phyloP scores from a whole-genome alignment of 1,284 basidiomycete genomes.

The Tilletia horrida region DNA sequence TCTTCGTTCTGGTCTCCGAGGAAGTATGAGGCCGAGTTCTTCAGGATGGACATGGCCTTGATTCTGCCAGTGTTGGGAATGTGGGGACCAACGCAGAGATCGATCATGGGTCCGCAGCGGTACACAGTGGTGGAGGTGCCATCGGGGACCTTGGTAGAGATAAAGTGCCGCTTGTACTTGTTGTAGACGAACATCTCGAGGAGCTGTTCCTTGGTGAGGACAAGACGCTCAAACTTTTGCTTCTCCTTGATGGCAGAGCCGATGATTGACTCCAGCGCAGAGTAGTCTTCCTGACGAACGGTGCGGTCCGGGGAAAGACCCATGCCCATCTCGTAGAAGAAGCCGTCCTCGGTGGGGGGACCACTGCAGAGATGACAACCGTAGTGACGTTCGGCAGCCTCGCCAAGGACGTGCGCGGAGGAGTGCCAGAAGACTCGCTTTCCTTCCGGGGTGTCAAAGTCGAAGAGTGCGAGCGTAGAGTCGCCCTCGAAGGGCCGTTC shows the following conservation, averaged over 20 bases:
- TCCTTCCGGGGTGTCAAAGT: slow-evolving; percentile 93
- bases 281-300: slow-evolving; percentile 69
- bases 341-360: slow-evolving; percentile 95
- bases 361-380: slow-evolving; percentile 96
- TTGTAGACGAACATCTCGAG: slow-evolving; percentile 99
- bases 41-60: slow-evolving; percentile 63
- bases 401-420: slow-evolving; percentile 97
- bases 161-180: slow-evolving; percentile 96
- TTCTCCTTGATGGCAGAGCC: slow-evolving; percentile 91
- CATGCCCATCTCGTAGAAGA: slow-evolving; percentile 94
- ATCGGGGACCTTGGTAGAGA: slow-evolving; percentile 91
- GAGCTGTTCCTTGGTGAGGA: slow-evolving; percentile 87
- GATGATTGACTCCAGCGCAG: slow-evolving; percentile 79
- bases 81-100: slow-evolving; percentile 94
- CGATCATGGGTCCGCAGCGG: slow-evolving; percentile 97
- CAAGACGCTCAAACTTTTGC: slow-evolving; percentile 91
- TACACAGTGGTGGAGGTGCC: slow-evolving; percentile 97
- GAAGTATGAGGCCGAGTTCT: slow-evolving; percentile 97
- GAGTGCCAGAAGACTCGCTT: slow-evolving; percentile 93
- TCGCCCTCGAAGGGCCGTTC: slow-evolving; percentile 84
- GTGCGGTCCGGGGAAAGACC: slow-evolving; percentile 50
- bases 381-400: slow-evolving; percentile 93
- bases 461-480: slow-evolving; percentile 77
- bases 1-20: slow-evolving; percentile 91
- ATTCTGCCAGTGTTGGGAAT: slow-evolving; percentile 96